Conservation (phyloP, 78 protist genomes). For the Emiliania huxleyi region DNA sequence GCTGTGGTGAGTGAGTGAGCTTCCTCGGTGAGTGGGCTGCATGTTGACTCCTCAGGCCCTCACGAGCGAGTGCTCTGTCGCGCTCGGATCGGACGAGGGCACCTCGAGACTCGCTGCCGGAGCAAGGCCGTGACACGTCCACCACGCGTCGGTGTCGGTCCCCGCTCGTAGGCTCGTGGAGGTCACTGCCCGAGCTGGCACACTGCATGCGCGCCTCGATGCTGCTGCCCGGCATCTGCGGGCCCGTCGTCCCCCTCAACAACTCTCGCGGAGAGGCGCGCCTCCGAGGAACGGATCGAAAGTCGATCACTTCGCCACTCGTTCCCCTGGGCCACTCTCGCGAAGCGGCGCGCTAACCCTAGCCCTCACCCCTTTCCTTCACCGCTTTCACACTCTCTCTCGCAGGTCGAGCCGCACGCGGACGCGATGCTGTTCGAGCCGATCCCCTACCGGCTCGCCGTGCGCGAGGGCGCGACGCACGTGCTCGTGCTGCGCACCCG, state of each 20-base stretch:
- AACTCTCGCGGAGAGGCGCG: background rate
- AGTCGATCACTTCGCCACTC: too few species aligned
- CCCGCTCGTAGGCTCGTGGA: background rate
- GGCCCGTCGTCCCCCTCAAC: background rate
- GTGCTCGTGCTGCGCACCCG: slow-evolving; percentile 28
- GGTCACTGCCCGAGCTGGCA: background rate
- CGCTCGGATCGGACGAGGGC: background rate
- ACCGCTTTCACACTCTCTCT: too few species aligned
- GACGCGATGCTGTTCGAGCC: slow-evolving; percentile 31
- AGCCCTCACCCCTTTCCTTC: too few species aligned
- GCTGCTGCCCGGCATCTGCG: slow-evolving; percentile 14
- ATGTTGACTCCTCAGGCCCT: too few species aligned
- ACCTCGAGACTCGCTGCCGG: too few species aligned
- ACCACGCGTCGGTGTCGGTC: too few species aligned
- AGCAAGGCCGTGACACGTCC: too few species aligned
- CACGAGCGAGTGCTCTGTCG: background rate
- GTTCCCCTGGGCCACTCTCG: too few species aligned
- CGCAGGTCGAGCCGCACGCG: background rate
- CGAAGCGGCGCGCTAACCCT: too few species aligned
- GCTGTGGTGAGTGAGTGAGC: too few species aligned
- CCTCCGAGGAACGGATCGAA: too few species aligned
- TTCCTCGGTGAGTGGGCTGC: too few species aligned
- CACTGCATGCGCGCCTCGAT: slow-evolving; percentile 20
- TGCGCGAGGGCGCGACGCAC: slow-evolving; percentile 20
- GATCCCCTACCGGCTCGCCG: slow-evolving; percentile 16